phyloP scores from a whole-genome alignment of 2,329 filamentous ascomycete species.

The Epichloe typhina region DNA sequence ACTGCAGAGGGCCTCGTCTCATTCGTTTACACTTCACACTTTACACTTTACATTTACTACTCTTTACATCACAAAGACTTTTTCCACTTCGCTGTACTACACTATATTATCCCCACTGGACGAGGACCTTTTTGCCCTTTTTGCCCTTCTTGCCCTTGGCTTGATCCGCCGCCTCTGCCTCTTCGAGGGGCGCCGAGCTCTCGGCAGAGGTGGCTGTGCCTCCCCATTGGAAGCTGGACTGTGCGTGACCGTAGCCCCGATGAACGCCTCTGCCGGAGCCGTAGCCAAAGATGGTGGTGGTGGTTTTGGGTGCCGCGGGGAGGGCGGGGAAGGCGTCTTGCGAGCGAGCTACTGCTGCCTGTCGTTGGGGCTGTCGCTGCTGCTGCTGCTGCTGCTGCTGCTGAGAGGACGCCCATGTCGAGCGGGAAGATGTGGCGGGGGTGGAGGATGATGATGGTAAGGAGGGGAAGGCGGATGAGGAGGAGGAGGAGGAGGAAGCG shows the following conservation, averaged over 20 bases:
- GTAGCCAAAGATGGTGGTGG: constrained; percentile 49
- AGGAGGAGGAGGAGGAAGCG: not conserved
- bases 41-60: too few relatives aligned
- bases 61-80: too few relatives aligned
- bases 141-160: constrained; percentile 38
- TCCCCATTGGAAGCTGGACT: constrained; percentile 43
- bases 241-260: constrained; percentile 34
- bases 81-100: too few relatives aligned
- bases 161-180: constrained; percentile 17
- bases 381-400: not conserved
- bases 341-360: constrained; percentile 14
- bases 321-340: constrained; percentile 66
- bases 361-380: constrained; percentile 24
- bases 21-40: too few relatives aligned
- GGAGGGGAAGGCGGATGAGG: not conserved
- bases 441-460: constrained; percentile 18
- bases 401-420: constrained; percentile 17
- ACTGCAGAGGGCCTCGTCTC: too few relatives aligned
- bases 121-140: constrained; percentile 49
- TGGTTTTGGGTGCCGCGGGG: constrained; percentile 60
- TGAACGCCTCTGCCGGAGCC: constrained; percentile 39
- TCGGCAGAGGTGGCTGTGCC: constrained; percentile 13
- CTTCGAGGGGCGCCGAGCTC: constrained; percentile 8
- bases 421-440: constrained; percentile 18
- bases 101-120: constrained; percentile 40